These are phyloP conservation scores for Kazachstania viticola DNA, from an alignment of 805 yeast species.

Conservation along the genomic window DNA sequence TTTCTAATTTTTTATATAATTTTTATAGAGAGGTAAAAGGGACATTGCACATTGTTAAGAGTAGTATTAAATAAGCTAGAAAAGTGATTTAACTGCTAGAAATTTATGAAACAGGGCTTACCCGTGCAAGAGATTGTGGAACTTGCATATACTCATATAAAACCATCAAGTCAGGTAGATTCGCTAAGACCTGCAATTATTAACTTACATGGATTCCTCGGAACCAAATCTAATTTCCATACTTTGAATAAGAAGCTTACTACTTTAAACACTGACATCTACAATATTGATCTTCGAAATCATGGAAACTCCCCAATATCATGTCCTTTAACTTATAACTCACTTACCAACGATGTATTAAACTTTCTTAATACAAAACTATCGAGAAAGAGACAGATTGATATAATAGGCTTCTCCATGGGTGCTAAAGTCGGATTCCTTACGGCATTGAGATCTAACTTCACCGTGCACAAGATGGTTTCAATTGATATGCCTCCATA, in stretches of 20 bases:
- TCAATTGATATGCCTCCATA: slow-evolving; percentile 31
- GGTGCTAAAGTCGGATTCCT: slow-evolving; percentile 49
- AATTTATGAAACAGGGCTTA: too few species aligned
- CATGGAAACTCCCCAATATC: slow-evolving; percentile 42
- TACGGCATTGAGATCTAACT: slow-evolving; percentile 24
- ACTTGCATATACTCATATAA: slow-evolving; percentile 10
- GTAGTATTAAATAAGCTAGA: too few species aligned
- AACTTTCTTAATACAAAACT: slow-evolving; percentile 20
- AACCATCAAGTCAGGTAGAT: too few species aligned
- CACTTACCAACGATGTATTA: slow-evolving; percentile 34
- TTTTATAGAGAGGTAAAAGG: too few species aligned
- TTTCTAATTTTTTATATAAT: too few species aligned
- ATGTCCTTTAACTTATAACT: slow-evolving; percentile 33
- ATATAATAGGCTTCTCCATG: slow-evolving; percentile 44
- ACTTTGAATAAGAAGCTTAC: slow-evolving; percentile 30
- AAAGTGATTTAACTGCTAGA: too few species aligned
- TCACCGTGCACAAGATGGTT: slow-evolving; percentile 30
- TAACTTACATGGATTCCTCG: slow-evolving; percentile 44
- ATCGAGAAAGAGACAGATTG: slow-evolving; percentile 17
- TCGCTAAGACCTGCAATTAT: slow-evolving; percentile 33
- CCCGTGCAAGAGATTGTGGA: too few species aligned
- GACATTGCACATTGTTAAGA: too few species aligned
- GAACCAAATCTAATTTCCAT: slow-evolving; percentile 35
- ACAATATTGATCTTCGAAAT: slow-evolving; percentile 41
- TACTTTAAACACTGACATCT: slow-evolving; percentile 26